Percentiles rank a stretch among this genome's conserved stretches.
Conservation (phyloP, 495 filamentous ascomycete genomes). For the Endocarpon pusillum region DNA sequence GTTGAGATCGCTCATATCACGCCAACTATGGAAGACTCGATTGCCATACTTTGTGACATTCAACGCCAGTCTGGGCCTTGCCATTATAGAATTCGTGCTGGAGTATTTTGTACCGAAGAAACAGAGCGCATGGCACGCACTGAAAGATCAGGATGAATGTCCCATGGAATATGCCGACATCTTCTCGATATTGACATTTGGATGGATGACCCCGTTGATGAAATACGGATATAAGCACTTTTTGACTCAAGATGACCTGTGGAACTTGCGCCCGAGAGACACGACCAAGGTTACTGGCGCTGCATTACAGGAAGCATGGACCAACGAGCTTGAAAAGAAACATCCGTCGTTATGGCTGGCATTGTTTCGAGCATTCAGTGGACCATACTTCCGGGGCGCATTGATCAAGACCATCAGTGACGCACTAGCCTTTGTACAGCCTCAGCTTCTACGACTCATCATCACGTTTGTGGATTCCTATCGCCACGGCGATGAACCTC, state of each 20-base stretch:
- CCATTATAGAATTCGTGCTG: constrained; percentile 55
- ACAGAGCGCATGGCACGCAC: constrained; percentile 60
- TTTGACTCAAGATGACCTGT: constrained; percentile 90
- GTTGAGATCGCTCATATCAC: constrained; percentile 69
- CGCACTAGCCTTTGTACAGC: constrained; percentile 69
- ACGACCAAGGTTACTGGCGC: constrained; percentile 52
- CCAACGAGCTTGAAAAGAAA: constrained; percentile 52
- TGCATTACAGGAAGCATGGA: constrained; percentile 60
- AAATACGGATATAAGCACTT: constrained; percentile 81
- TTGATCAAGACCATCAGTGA: constrained; percentile 81
- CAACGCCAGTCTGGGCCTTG: constrained; percentile 55
- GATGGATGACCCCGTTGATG: constrained; percentile 99
- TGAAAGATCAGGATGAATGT: constrained; percentile 84
- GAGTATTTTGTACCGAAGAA: constrained; percentile 91
- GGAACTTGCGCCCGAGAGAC: constrained; percentile 72
- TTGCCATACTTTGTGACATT: constrained; percentile 67
- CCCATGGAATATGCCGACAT: constrained; percentile 87
- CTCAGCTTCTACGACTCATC: constrained; percentile 71
- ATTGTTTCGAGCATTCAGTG: constrained; percentile 71
- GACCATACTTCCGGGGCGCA: constrained; percentile 60
- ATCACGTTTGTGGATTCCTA: constrained; percentile 84
- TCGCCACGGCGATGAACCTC: constrained; percentile 32
- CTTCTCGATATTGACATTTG: constrained; percentile 86
- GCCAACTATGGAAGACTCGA: constrained; percentile 45
- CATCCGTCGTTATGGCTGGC: constrained; percentile 83